A percentile compares a stretch with the other conserved stretches of the same genome.
Conservation (phyloP, 768 basidiomycete species). For the Paxillus ammoniavirescens region DNA sequence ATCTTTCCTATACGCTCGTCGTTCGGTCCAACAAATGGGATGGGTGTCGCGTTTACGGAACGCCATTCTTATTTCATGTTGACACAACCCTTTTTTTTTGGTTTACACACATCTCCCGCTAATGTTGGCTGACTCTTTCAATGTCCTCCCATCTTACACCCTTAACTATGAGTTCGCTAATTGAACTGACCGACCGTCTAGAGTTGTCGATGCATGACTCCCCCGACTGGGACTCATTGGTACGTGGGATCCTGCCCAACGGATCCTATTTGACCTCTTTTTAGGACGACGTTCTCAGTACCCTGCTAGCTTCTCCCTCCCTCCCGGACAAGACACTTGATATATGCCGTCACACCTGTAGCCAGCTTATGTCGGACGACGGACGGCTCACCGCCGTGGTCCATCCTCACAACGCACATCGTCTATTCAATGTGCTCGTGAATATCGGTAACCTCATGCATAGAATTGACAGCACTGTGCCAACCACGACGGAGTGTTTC, state of each 20-base stretch:
- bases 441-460: conserved; percentile 39
- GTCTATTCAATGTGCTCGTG: conserved; percentile 45
- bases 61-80: conserved; percentile 19
- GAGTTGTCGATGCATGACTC: conserved; percentile 20
- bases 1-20: conserved; percentile 20
- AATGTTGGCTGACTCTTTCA: conserved; percentile 2
- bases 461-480: conserved; percentile 24
- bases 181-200: conserved; percentile 25
- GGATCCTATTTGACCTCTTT: conserved; percentile 12
- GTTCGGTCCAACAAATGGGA: conserved; percentile 32
- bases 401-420: conserved; percentile 35
- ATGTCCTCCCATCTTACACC: conserved; percentile 14
- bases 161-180: conserved; percentile 23
- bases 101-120: background rate
- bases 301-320: conserved; percentile 24
- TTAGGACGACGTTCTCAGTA: conserved; percentile 25
- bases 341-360: conserved; percentile 31
- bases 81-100: conserved; percentile 15
- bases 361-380: conserved; percentile 29
- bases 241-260: conserved; percentile 13
- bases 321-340: conserved; percentile 31
- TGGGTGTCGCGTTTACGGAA: conserved; percentile 32
- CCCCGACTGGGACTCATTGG: conserved; percentile 33
- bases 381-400: conserved; percentile 19
- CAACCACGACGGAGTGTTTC: conserved; percentile 36